These are phyloP conservation scores for Sparassis latifolia DNA, from an alignment of 1,284 basidiomycete genomes.

Conservation along the genomic window DNA sequence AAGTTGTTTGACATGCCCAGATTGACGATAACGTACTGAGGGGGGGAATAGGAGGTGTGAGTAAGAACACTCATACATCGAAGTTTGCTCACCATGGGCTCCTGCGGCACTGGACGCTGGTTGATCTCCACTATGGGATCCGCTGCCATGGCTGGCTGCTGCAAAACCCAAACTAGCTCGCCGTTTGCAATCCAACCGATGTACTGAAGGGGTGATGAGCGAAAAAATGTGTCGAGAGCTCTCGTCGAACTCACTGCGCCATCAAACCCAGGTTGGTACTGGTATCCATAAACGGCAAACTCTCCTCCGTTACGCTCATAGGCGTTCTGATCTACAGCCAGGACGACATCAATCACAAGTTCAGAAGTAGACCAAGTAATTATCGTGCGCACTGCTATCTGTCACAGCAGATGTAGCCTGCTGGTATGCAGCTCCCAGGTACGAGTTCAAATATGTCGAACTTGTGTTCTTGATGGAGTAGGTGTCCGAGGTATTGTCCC, in stretches of 20 bases:
- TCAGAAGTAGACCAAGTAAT: not conserved
- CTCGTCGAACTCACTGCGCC: slow-evolving; percentile 16
- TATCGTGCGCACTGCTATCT: slow-evolving; percentile 16
- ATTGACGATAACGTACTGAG: slow-evolving; percentile 71
- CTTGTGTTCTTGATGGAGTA: slow-evolving; percentile 38
- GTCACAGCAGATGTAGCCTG: slow-evolving; percentile 37
- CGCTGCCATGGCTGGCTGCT: slow-evolving; percentile 61
- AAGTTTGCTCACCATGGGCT: slow-evolving; percentile 21
- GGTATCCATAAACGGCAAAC: slow-evolving; percentile 21
- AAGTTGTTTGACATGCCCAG: slow-evolving; percentile 81
- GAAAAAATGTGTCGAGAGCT: not conserved
- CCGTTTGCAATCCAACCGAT: slow-evolving; percentile 74
- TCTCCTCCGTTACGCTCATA: slow-evolving; percentile 19
- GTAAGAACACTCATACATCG: not conserved
- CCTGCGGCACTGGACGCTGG: slow-evolving; percentile 24
- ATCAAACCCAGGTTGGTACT: slow-evolving; percentile 26
- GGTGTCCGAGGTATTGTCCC: slow-evolving; percentile 35
- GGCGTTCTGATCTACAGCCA: slow-evolving; percentile 18
- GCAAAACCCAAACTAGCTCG: slow-evolving; percentile 70
- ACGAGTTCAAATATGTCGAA: slow-evolving; percentile 42
- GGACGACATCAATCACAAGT: not conserved
- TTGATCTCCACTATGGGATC: slow-evolving; percentile 29
- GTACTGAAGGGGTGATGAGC: slow-evolving; percentile 40
- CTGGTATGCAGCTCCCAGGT: slow-evolving; percentile 48
- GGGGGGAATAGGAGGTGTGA: not conserved